Evolutionary conservation across 73 alveolate species (phyloP).

Genomic region (Tetrahymena malaccensis): DNA sequence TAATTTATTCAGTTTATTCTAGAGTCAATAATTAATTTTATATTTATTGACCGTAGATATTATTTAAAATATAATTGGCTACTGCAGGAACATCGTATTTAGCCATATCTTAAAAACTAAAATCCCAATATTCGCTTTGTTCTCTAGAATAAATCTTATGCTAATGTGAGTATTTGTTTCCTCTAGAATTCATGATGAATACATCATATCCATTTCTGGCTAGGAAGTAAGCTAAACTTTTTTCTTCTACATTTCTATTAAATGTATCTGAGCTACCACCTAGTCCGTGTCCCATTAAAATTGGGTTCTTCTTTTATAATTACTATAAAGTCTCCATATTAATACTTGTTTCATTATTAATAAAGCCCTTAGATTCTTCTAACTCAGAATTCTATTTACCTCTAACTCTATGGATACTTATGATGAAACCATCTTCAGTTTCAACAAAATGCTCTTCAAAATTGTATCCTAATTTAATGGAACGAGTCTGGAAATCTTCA

Average conservation of each 20-base stretch:
- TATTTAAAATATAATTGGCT: constrained; percentile 41
- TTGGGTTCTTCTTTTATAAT: constrained; percentile 30
- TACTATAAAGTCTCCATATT: not conserved
- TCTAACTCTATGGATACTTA: not conserved
- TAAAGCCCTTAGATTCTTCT: not conserved
- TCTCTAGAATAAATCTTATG: constrained; percentile 38
- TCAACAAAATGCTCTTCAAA: not conserved
- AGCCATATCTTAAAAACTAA: constrained; percentile 66
- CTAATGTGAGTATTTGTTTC: constrained; percentile 63
- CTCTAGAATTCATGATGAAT: constrained; percentile 78
- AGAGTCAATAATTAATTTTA: not conserved
- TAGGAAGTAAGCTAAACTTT: constrained; percentile 62
- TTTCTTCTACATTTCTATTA: constrained; percentile 51
- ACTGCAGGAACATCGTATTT: constrained; percentile 63
- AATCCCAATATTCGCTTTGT: constrained; percentile 56
- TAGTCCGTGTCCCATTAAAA: constrained; percentile 71
- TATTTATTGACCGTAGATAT: not conserved
- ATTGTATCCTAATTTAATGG: not conserved
- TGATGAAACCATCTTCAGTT: constrained; percentile 2
- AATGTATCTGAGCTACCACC: constrained; percentile 74
- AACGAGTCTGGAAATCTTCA: not conserved
- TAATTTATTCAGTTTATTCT: constrained; percentile 29
- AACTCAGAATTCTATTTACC: not conserved
- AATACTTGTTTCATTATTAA: not conserved
- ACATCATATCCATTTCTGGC: constrained; percentile 72